Percentiles rank a stretch among this genome's conserved stretches.
Conservation (phyloP, 2,329 filamentous ascomycete species). For the Raffaelea ambrosiae region DNA sequence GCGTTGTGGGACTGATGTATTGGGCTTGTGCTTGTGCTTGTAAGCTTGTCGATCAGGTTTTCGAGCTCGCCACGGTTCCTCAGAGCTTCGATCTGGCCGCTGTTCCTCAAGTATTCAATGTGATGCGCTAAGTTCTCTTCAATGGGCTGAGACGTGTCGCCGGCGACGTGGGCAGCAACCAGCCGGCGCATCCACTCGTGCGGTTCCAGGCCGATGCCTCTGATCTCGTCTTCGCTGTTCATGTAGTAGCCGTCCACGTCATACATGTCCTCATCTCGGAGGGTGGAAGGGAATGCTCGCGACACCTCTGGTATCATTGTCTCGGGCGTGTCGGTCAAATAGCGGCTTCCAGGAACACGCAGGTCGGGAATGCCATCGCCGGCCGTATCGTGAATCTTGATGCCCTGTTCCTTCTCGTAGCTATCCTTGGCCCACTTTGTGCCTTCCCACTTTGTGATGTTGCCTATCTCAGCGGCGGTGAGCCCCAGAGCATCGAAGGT, state of each 20-base stretch:
- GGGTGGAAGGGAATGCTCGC: no score
- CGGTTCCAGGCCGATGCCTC: constrained; percentile 52
- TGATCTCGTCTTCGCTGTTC: constrained; percentile 25
- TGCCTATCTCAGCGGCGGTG: constrained; percentile 60
- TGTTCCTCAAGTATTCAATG: constrained; percentile 61
- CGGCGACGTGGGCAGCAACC: constrained; percentile 53
- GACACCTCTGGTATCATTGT: no score
- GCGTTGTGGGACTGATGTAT: no score
- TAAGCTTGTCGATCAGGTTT: no score
- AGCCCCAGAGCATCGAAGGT: constrained; percentile 64
- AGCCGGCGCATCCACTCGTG: constrained; percentile 59
- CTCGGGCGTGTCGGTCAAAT: neutral
- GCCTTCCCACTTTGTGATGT: constrained; percentile 73
- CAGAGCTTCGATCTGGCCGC: constrained; percentile 47
- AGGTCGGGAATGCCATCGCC: constrained; percentile 58
- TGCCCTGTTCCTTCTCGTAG: constrained; percentile 66
- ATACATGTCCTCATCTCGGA: no score
- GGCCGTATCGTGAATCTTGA: constrained; percentile 62
- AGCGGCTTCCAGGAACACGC: constrained; percentile 38
- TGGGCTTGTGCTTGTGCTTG: no score
- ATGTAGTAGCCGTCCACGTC: constrained; percentile 14
- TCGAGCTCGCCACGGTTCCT: no score
- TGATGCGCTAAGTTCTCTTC: constrained; percentile 70
- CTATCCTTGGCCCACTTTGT: constrained; percentile 76
- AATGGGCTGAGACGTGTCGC: constrained; percentile 48